These are phyloP conservation scores for Pythium phragmiticola DNA, from an alignment of 352 stramenopile genomes.

Conservation along the genomic window DNA sequence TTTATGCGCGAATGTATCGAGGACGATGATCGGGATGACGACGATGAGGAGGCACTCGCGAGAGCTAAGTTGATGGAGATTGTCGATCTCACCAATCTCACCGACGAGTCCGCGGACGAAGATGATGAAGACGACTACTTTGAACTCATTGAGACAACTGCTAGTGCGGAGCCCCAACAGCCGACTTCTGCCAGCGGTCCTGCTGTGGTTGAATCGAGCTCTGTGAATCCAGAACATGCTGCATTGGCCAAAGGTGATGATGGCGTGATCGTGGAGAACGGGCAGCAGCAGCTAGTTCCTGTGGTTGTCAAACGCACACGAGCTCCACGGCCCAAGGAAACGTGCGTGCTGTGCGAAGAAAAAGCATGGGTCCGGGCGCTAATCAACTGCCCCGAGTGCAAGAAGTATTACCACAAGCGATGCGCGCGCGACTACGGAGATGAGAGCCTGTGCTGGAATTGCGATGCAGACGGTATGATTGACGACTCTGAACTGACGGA, in stretches of 20 bases:
- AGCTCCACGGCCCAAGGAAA: slow-evolving; percentile 37
- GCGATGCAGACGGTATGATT: slow-evolving; percentile 69
- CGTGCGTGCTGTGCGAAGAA: slow-evolving; percentile 62
- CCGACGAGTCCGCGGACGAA: slow-evolving; percentile 51
- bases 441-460: slow-evolving; percentile 73
- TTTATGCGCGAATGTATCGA: slow-evolving; percentile 28
- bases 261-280: not conserved
- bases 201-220: not conserved
- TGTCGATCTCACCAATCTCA: slow-evolving; percentile 62
- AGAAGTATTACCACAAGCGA: slow-evolving; percentile 69
- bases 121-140: slow-evolving; percentile 28
- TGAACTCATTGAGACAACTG: slow-evolving; percentile 4
- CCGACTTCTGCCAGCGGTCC: not conserved
- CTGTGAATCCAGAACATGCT: not conserved
- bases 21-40: slow-evolving; percentile 33
- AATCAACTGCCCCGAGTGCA: slow-evolving; percentile 45
- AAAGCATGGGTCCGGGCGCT: slow-evolving; percentile 36
- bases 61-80: slow-evolving; percentile 48
- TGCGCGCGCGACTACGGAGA: slow-evolving; percentile 73
- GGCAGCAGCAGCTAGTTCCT: not conserved
- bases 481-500: slow-evolving; percentile 73
- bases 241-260: not conserved
- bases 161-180: not conserved
- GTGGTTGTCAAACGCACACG: slow-evolving; percentile 23
- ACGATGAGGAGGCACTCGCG: slow-evolving; percentile 43